Evolutionary conservation across 495 filamentous ascomycete genomes (phyloP).

Genomic region (Aspergillus olivimuriae): DNA sequence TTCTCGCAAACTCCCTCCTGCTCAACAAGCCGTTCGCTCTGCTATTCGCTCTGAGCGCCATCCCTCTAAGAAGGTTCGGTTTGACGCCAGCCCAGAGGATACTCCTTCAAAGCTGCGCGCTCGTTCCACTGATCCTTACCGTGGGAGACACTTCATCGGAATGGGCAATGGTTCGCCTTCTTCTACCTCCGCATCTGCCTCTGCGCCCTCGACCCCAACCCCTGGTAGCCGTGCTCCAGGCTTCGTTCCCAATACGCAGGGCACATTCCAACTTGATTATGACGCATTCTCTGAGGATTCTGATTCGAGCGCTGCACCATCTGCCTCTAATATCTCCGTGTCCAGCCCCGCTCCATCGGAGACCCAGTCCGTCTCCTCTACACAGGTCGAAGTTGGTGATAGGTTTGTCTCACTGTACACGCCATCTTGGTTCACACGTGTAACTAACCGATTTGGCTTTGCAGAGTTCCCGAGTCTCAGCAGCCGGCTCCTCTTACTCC

Average conservation of each 20-base stretch:
- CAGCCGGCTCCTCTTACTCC: slow-evolving; percentile 6
- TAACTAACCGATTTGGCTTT: slow-evolving; percentile 2
- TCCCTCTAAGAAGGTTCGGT: slow-evolving; percentile 23
- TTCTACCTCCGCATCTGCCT: slow-evolving; percentile 3
- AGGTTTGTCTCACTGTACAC: slow-evolving; percentile 5
- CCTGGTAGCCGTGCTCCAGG: slow-evolving; percentile 11
- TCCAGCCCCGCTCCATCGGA: slow-evolving; percentile 2
- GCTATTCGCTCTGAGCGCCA: slow-evolving; percentile 16
- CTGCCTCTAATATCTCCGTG: slow-evolving; percentile 8
- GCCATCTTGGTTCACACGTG: not conserved
- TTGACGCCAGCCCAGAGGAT: slow-evolving; percentile 24
- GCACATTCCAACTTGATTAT: slow-evolving; percentile 22
- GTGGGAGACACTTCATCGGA: slow-evolving; percentile 17
- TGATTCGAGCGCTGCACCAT: slow-evolving; percentile 6
- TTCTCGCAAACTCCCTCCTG: not conserved
- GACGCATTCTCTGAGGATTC: slow-evolving; percentile 19
- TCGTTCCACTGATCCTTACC: slow-evolving; percentile 22
- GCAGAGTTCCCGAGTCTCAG: not conserved
- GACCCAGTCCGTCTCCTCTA: not conserved
- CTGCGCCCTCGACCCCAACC: slow-evolving; percentile 10
- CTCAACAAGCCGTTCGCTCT: slow-evolving; percentile 12
- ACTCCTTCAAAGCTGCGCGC: slow-evolving; percentile 20
- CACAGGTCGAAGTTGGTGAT: slow-evolving; percentile 2
- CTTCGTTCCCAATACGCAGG: slow-evolving; percentile 21
- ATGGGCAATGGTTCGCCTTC: slow-evolving; percentile 7